Base-by-base conservation (phyloP, 108 stramenopile species). In the Skeletonema tropicum region DNA sequence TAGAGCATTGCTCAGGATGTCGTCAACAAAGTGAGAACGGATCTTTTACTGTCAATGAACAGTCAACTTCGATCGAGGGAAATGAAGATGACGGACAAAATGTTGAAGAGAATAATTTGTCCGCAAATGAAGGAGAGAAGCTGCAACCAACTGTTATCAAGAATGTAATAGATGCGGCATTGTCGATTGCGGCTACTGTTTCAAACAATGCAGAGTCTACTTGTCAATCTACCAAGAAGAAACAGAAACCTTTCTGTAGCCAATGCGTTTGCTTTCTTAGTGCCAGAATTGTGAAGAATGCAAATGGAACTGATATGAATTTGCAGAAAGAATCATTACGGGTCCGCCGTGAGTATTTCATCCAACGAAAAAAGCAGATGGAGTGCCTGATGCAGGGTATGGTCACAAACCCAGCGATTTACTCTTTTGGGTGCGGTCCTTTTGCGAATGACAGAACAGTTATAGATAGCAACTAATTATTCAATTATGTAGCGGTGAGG, bases 271-370 rank as follows among this genome's bases (percentile, higher is more conserved):
- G 66, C 25, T 81, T 81, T 59, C 42, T 81, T 33, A 58, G 41
- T 45, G 80, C 80, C 45, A 57, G 80, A 31, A 68, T 81, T 39
- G 71, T 75, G 29, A 82, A 82, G 48, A 82, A 82, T 72, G 81
- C 74, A 35, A 82, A 82, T 67, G 81, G 81, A 15, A 75, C 81
- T 36, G 81, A 82, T 64, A 75, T 82, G 70, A 66, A 67, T 48
- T 60, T 75, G n/a, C 81, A 71, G 52, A 82, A 66, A 41, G 65
- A 82, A 70, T 25, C 74, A 15, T 30, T 82, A 29, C 31, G 41
- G 39, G 59, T 60, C 46, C 70, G 74, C 17, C 74, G 81, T 59
- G 74, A 70, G 23, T 75, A 71, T 57, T 57, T 82, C 17, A 64
- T 5, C 31, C 61, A 66, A 23, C 68, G 74, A 29, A 82, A 58